Evolutionary conservation across 2,329 filamentous ascomycete genomes (phyloP), one percentile per base, ranked within the genome.

Genomic region (Dactylonectria macrodidyma): DNA sequence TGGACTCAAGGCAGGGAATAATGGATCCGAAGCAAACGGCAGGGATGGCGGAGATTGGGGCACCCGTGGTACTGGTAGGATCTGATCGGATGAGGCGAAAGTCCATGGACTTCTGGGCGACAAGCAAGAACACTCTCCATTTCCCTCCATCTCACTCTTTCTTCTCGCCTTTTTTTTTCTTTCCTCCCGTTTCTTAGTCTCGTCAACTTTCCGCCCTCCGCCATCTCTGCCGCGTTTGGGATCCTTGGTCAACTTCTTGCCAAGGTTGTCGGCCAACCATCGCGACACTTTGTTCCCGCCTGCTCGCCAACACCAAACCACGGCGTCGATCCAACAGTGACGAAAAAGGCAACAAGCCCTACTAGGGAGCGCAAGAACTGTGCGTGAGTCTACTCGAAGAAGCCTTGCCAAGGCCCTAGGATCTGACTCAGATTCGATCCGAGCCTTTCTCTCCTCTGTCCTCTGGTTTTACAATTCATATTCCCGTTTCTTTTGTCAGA

Each of bases 1-100:
- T 54, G 33, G 51, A 36, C 51, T n/a, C 51, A 24, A 54, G 51
- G n/a, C n/a, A 36, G 59, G 59, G 38, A 55, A 46, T 24, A 24
- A 54, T 36, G 59, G 47, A 54, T 19, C 48, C 48, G 36, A 61
- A 61, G 59, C 48, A 51, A 41, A 16, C 8, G 54, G 48, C 24
- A 51, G 57, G 46, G n/a, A 38, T 14, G 30, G 19, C 51, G 51
- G 51, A 54, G 51, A 54, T 36, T 54, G 51, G 51, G 51, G 36
- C 51, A 36, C 33, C 51, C 51, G 33, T 36, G 30, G 30, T 36
- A 34, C 33, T 54, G n/a, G 41, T 16, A 44, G 41, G 51, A 54
- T 54, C 33, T 19, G 24, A 34, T 54, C 51, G 19, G 51, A 54
- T 22, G 30, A 54, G 33, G 30, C 51, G 34, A 19, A 19, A 19